These are phyloP conservation scores for Penicillium freii DNA, from an alignment of 2,329 filamentous ascomycete species.

Conservation along the genomic window DNA sequence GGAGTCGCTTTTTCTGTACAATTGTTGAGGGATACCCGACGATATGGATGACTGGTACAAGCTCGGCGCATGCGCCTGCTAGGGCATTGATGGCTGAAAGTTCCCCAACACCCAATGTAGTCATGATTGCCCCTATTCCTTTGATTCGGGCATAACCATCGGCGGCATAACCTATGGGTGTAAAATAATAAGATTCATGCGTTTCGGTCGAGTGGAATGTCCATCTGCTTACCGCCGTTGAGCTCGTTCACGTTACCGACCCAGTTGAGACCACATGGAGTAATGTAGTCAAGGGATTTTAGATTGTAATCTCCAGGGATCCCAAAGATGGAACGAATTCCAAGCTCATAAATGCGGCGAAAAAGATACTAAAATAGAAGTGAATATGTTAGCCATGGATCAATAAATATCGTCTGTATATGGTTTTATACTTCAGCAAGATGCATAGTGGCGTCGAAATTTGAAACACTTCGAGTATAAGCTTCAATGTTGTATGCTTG, in stretches of 20 bases:
- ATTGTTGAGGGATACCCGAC: slow-evolving; percentile 50
- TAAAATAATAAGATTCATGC: slow-evolving; percentile 5
- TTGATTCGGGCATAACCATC: slow-evolving; percentile 71
- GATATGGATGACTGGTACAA: slow-evolving; percentile 63
- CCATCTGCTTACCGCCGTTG: slow-evolving; percentile 45
- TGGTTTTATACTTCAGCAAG: background rate
- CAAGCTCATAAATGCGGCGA: slow-evolving; percentile 3
- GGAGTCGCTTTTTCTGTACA: slow-evolving; percentile 39
- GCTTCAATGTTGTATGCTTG: background rate
- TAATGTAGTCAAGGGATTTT: slow-evolving; percentile 54
- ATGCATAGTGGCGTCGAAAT: background rate
- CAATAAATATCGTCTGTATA: background rate
- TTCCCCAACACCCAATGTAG: slow-evolving; percentile 68
- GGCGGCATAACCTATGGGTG: slow-evolving; percentile 60
- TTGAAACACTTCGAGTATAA: background rate
- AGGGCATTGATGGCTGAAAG: slow-evolving; percentile 66
- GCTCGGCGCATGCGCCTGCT: slow-evolving; percentile 69
- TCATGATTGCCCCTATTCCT: slow-evolving; percentile 64
- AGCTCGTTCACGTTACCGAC: slow-evolving; percentile 59
- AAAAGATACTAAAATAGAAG: background rate
- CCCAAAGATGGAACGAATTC: slow-evolving; percentile 9
- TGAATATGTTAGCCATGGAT: background rate
- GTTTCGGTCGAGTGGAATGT: background rate
- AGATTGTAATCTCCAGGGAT: slow-evolving; percentile 61
- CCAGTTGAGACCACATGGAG: slow-evolving; percentile 53